Percentiles rank a stretch among this genome's conserved stretches.
Evolutionary conservation across 768 basidiomycete species (phyloP).

Genomic region (Suillus decipiens): DNA sequence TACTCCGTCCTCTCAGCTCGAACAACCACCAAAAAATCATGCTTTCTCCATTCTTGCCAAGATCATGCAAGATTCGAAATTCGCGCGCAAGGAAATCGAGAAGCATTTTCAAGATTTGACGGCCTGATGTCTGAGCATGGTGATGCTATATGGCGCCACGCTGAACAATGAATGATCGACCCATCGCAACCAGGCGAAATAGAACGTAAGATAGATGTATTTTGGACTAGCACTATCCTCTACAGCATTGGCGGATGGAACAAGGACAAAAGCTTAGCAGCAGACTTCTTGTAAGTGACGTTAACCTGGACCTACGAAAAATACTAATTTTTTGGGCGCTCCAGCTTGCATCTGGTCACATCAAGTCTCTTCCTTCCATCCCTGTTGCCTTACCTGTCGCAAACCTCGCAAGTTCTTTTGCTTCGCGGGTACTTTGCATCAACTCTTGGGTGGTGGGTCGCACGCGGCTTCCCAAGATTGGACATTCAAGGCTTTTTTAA

Average conservation of each 20-base stretch:
- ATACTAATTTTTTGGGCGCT: background rate
- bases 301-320: background rate
- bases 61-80: constrained; percentile 48
- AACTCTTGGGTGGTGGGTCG: constrained; percentile 30
- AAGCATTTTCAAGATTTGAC: constrained; percentile 25
- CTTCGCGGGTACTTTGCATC: constrained; percentile 31
- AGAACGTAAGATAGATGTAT: constrained; percentile 55
- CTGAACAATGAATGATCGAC: constrained; percentile 46
- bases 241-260: constrained; percentile 59
- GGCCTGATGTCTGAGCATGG: constrained; percentile 3
- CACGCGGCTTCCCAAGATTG: constrained; percentile 31
- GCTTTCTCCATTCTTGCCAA: constrained; percentile 55
- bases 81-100: constrained; percentile 18
- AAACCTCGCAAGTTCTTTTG: constrained; percentile 26
- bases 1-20: background rate
- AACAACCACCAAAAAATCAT: constrained; percentile 19
- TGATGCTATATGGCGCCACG: constrained; percentile 19
- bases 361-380: no score
- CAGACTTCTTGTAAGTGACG: constrained; percentile 47
- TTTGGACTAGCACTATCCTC: constrained; percentile 54
- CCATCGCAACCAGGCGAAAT: constrained; percentile 37
- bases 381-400: constrained; percentile 20
- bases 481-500: constrained; percentile 33
- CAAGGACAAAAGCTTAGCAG: constrained; percentile 47
- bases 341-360: constrained; percentile 31